These are phyloP conservation scores for Colletotrichum sp. DNA, from an alignment of 2,329 filamentous ascomycete genomes.

Conservation along the genomic window DNA sequence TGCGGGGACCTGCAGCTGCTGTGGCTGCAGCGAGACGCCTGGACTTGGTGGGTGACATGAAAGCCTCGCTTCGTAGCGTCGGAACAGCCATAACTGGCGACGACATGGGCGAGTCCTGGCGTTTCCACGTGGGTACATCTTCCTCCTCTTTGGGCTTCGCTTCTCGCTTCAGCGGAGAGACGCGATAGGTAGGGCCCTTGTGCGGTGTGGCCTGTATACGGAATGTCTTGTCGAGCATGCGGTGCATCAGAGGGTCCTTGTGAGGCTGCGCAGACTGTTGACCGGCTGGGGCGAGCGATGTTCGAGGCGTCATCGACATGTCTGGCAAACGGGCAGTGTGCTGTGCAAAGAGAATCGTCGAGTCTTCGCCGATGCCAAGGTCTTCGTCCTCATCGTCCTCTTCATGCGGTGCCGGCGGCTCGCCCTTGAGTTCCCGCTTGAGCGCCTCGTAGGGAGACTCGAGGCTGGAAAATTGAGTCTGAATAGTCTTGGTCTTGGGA, in stretches of 20 bases:
- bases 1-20: constrained; percentile 57
- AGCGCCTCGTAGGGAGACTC: constrained; percentile 80
- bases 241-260: constrained; percentile 84
- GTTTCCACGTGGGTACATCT: constrained; percentile 45
- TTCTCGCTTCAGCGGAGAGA: constrained; percentile 50
- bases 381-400: constrained; percentile 38
- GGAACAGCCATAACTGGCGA: constrained; percentile 83
- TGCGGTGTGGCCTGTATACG: constrained; percentile 92
- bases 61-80: constrained; percentile 83
- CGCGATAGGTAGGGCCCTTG: constrained; percentile 48
- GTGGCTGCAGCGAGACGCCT: constrained; percentile 50
- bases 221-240: constrained; percentile 94
- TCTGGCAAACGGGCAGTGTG: constrained; percentile 62
- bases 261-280: constrained; percentile 42
- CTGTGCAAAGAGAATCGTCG: constrained; percentile 56
- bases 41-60: constrained; percentile 72
- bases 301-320: constrained; percentile 66
- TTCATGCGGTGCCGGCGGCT: constrained; percentile 34
- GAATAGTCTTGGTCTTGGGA: constrained; percentile 54
- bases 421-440: constrained; percentile 67
- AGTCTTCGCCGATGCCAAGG: constrained; percentile 46
- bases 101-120: constrained; percentile 65
- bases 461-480: constrained; percentile 66
- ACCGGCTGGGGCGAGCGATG: constrained; percentile 34
- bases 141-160: constrained; percentile 30